Base-by-base conservation (phyloP, 2,329 filamentous ascomycete species). In the Pseudogymnoascus sp. region DNA sequence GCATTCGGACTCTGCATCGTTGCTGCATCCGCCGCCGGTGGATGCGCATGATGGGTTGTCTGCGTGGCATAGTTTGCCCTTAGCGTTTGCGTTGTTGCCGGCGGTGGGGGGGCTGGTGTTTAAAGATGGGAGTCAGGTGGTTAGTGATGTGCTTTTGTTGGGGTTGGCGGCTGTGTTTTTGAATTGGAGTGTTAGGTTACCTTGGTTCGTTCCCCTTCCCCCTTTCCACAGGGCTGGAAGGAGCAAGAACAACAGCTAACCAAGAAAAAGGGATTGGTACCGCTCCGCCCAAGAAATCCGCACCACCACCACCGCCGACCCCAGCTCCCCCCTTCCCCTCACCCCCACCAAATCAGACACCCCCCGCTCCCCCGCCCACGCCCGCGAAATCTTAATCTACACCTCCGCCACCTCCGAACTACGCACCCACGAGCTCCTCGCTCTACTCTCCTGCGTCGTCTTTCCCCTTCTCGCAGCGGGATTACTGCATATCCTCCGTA, bases 111-210 rank as follows among this genome's bases (percentile, higher is more conserved):
- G 92, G 0, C 76, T 95, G 59, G 78, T 97, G 63, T 95, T 96
- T 73, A 84, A 89, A 65, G 90, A 96, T 76, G 93, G 93, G 11
- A 88, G 87, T 69, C 84, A 88, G 0, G 82, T 97, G 65, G 85
- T 92, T 62, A 96, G 92, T 0, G 93, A 97, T 74, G 76, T 96
- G 28, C 88, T 94, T 69, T 79, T 97, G 35, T 77, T 97, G 33
- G 85, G 83, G 2, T 75, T 97, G 65, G 90, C 90, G 1, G 90
- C 88, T 4, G 82, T 97, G 50, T 95, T 97, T 70, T 79, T 97
- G 66, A 92, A 96, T 73, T 97, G 92, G 91, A 92, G 90, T 59
- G 88, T 97, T 47, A 88, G 91, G 63, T 80, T 94, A 68, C 93
- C 93, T 69, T 97, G 93, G 92, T 92, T 78, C 73, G 82, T 69